Conservation (phyloP, 1,284 basidiomycete species). For the Sanghuangporus sanghuang region DNA sequence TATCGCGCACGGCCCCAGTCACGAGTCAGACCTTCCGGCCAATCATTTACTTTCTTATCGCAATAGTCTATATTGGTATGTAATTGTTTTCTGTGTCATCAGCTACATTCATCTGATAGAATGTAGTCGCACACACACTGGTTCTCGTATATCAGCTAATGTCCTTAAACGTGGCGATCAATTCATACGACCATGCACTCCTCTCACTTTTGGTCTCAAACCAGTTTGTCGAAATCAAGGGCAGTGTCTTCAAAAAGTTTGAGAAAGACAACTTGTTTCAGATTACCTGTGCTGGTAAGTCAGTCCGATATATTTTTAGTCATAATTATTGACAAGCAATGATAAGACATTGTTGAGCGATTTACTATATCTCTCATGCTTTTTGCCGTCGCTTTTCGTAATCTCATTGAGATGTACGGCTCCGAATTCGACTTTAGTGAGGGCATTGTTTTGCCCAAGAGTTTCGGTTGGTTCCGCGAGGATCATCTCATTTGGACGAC, state of each 20-base stretch:
- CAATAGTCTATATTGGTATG: conserved; percentile 81
- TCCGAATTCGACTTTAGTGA: conserved; percentile 76
- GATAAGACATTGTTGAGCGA: conserved; percentile 91
- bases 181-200: conserved; percentile 96
- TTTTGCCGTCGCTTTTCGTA: conserved; percentile 86
- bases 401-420: conserved; percentile 92
- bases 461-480: conserved; percentile 75
- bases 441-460: conserved; percentile 73
- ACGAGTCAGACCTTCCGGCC: conserved; percentile 69
- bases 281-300: conserved; percentile 88
- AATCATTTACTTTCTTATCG: conserved; percentile 80
- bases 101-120: background rate
- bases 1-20: conserved; percentile 58
- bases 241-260: conserved; percentile 99
- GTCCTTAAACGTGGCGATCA: conserved; percentile 95
- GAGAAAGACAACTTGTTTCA: conserved; percentile 99
- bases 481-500: conserved; percentile 85
- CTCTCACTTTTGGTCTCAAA: conserved; percentile 94
- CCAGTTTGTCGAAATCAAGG: conserved; percentile 99
- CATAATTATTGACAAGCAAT: conserved; percentile 1
- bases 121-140: conserved; percentile 80
- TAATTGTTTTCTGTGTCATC: background rate
- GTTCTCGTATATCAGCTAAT: conserved; percentile 97
- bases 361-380: conserved; percentile 95
- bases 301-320: background rate